These are phyloP conservation scores for Vitis amurensis DNA, from an alignment of 164 flowering plant genomes.

Conservation along the genomic window DNA sequence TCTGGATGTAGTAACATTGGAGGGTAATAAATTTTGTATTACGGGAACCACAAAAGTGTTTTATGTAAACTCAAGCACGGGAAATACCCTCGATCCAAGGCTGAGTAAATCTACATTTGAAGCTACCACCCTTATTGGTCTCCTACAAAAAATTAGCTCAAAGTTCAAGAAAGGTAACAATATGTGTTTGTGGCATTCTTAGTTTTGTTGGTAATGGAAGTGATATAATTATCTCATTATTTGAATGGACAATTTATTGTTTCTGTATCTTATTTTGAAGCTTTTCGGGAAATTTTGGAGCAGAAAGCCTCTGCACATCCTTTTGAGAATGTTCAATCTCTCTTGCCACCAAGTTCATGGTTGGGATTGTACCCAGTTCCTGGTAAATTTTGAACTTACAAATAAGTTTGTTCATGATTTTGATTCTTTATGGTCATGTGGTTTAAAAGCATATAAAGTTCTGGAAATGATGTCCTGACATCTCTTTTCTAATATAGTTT, in stretches of 20 bases:
- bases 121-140: slow-evolving; percentile 85
- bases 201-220: background rate
- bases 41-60: slow-evolving; percentile 86
- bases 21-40: slow-evolving; percentile 76
- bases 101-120: slow-evolving; percentile 63
- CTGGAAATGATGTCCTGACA: background rate
- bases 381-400: slow-evolving; percentile 44
- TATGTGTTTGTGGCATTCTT: background rate
- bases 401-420: background rate
- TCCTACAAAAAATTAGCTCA: slow-evolving; percentile 83
- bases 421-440: background rate
- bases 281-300: slow-evolving; percentile 89
- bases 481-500: no score
- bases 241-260: slow-evolving; percentile 7
- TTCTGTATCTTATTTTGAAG: slow-evolving; percentile 35
- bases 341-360: slow-evolving; percentile 92
- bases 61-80: slow-evolving; percentile 84
- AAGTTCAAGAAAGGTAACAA: slow-evolving; percentile 90
- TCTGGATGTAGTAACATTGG: slow-evolving; percentile 82
- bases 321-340: slow-evolving; percentile 92
- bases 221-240: background rate
- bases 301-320: slow-evolving; percentile 90
- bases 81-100: slow-evolving; percentile 69
- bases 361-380: slow-evolving; percentile 78
- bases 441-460: background rate